phyloP scores from a whole-genome alignment of 2,329 filamentous ascomycete genomes.

The Sporothrix mexicana region DNA sequence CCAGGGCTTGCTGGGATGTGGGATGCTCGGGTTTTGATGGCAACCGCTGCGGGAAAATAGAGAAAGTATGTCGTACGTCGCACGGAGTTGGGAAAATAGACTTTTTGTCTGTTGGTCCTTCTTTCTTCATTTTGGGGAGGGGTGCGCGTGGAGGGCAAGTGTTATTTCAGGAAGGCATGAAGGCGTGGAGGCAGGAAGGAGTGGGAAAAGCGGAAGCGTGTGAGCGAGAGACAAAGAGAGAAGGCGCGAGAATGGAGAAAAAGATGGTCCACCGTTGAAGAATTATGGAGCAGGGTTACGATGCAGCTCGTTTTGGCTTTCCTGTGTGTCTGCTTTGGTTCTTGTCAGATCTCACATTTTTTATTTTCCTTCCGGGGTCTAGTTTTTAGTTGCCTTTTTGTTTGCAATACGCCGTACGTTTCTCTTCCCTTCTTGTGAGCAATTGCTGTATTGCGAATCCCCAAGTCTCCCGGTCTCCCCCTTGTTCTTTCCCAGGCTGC shows the following conservation, averaged over 20 bases:
- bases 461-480: neutral
- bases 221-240: neutral
- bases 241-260: neutral
- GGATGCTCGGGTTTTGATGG: neutral
- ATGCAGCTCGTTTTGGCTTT: conserved; percentile 21
- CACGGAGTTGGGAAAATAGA: conserved; percentile 6
- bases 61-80: too few relatives aligned
- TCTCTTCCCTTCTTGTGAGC: too few relatives aligned
- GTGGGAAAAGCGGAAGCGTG: neutral
- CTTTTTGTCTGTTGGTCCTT: too few relatives aligned
- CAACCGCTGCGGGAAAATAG: neutral
- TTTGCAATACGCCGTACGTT: too few relatives aligned
- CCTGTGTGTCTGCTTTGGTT: conserved; percentile 1
- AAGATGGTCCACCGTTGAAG: conserved; percentile 5
- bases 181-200: neutral
- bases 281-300: conserved; percentile 11
- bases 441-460: too few relatives aligned
- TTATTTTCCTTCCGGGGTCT: conserved; percentile 3
- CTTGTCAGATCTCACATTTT: conserved; percentile 5
- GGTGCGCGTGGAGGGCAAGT: neutral
- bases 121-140: too few relatives aligned
- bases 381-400: neutral
- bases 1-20: neutral
- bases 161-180: neutral
- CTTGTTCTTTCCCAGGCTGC: conserved; percentile 3